Percentiles rank a stretch among this genome's conserved stretches.
phyloP scores from a whole-genome alignment of 2,329 filamentous ascomycete genomes.

The Trichothecium sympodiale region DNA sequence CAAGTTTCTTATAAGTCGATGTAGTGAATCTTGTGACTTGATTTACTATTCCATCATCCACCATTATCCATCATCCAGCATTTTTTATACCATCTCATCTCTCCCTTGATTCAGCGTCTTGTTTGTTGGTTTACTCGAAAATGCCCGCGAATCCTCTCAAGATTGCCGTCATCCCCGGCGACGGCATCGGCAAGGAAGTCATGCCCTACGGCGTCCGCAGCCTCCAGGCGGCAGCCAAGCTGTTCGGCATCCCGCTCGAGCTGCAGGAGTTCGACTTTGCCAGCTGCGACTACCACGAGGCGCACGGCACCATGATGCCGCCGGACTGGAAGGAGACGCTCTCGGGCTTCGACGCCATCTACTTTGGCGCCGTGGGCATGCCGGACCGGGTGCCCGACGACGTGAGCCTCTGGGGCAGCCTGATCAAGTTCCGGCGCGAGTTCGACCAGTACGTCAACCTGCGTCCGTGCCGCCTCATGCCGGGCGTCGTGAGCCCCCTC shows the following conservation, averaged over 20 bases:
- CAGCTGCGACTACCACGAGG: slow-evolving; percentile 47
- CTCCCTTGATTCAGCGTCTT: too few species aligned
- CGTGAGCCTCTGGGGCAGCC: slow-evolving; percentile 55
- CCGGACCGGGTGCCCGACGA: slow-evolving; percentile 48
- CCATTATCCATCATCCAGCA: too few species aligned
- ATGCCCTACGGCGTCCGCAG: slow-evolving; percentile 51
- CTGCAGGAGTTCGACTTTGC: slow-evolving; percentile 56
- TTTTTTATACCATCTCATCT: too few species aligned
- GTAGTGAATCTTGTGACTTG: too few species aligned
- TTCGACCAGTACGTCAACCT: slow-evolving; percentile 62
- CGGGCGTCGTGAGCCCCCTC: slow-evolving; percentile 47
- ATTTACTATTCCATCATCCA: too few species aligned
- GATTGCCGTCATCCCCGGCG: slow-evolving; percentile 57
- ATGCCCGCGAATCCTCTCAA: slow-evolving; percentile 22
- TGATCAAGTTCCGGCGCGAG: slow-evolving; percentile 55
- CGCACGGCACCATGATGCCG: slow-evolving; percentile 31
- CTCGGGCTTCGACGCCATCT: slow-evolving; percentile 50
- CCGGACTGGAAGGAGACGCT: slow-evolving; percentile 39
- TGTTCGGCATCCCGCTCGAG: slow-evolving; percentile 40
- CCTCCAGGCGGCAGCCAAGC: slow-evolving; percentile 37
- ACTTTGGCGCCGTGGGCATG: slow-evolving; percentile 56
- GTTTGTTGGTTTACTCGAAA: slow-evolving; percentile 8
- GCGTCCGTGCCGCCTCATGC: slow-evolving; percentile 50
- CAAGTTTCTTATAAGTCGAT: too few species aligned
- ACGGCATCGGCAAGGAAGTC: slow-evolving; percentile 61